These are phyloP conservation scores for Diaporthe destruens DNA, from an alignment of 2,329 filamentous ascomycete genomes.

Conservation along the genomic window DNA sequence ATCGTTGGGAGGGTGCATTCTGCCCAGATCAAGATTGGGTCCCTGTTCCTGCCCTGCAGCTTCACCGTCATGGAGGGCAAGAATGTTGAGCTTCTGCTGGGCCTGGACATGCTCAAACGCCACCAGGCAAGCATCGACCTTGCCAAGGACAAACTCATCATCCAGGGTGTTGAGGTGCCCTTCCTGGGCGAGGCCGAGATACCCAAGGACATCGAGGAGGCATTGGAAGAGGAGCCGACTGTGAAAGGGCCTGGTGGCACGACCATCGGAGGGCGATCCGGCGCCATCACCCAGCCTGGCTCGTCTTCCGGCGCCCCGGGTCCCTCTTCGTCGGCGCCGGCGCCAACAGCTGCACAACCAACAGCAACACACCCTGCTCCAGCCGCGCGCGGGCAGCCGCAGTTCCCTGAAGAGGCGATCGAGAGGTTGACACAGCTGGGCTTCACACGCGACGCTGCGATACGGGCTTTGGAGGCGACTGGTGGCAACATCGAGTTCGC, in stretches of 20 bases:
- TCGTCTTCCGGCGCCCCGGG: conserved; percentile 42
- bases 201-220: conserved; percentile 83
- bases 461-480: conserved; percentile 84
- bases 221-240: conserved; percentile 82
- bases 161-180: conserved; percentile 87
- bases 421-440: conserved; percentile 83
- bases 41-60: conserved; percentile 87
- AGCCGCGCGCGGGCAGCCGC: conserved; percentile 41
- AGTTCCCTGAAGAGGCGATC: conserved; percentile 74
- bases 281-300: conserved; percentile 69
- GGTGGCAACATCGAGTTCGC: conserved; percentile 89
- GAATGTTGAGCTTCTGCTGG: conserved; percentile 91
- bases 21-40: conserved; percentile 93
- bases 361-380: conserved; percentile 42
- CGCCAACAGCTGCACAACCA: conserved; percentile 47
- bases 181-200: conserved; percentile 96
- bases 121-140: conserved; percentile 95
- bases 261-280: conserved; percentile 85
- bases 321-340: conserved; percentile 45
- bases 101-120: conserved; percentile 95
- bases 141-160: conserved; percentile 84
- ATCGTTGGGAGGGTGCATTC: conserved; percentile 97
- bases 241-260: conserved; percentile 90
- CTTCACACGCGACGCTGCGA: conserved; percentile 80
- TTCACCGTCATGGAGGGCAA: conserved; percentile 99